Percentiles rank a stretch among this genome's conserved stretches.
Conservation (phyloP, 1,139 yeast species). For the Taphrina betulina region DNA sequence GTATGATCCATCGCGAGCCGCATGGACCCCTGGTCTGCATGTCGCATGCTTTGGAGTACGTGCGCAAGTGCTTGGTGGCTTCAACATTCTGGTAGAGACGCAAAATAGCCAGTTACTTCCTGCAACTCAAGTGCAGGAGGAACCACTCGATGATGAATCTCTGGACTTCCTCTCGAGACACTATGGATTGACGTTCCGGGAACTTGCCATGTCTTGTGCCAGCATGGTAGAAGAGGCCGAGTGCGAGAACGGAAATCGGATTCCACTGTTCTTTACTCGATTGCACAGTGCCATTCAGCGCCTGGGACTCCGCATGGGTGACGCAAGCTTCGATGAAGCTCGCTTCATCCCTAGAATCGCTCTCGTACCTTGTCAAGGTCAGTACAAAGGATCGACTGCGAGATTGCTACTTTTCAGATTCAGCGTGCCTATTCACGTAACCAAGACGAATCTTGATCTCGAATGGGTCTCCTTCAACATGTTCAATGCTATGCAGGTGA, state of each 20-base stretch:
- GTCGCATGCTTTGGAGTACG: no score
- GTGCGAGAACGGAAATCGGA: no score
- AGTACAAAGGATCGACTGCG: conserved; percentile 14
- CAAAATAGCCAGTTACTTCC: conserved; percentile 17
- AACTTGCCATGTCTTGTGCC: conserved; percentile 2
- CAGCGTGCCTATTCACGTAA: conserved; percentile 22
- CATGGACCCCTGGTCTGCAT: conserved; percentile 23
- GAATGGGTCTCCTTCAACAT: neutral
- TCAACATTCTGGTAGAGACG: conserved; percentile 17
- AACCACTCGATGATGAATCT: neutral
- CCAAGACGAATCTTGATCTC: neutral
- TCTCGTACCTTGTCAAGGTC: conserved; percentile 13
- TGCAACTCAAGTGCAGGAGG: neutral
- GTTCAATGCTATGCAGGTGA: no score
- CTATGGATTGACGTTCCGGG: conserved; percentile 7
- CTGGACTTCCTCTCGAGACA: conserved; percentile 2
- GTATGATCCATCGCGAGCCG: neutral
- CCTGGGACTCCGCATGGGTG: neutral
- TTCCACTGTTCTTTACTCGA: conserved; percentile 22
- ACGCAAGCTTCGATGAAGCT: conserved; percentile 22
- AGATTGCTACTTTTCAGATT: conserved; percentile 9
- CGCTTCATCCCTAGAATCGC: conserved; percentile 9
- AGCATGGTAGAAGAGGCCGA: conserved; percentile 1
- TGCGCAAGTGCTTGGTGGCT: no score
- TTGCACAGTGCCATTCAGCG: conserved; percentile 6